Base-by-base conservation (phyloP, 495 filamentous ascomycete species). In the Pyrenopolyporus hunteri region DNA sequence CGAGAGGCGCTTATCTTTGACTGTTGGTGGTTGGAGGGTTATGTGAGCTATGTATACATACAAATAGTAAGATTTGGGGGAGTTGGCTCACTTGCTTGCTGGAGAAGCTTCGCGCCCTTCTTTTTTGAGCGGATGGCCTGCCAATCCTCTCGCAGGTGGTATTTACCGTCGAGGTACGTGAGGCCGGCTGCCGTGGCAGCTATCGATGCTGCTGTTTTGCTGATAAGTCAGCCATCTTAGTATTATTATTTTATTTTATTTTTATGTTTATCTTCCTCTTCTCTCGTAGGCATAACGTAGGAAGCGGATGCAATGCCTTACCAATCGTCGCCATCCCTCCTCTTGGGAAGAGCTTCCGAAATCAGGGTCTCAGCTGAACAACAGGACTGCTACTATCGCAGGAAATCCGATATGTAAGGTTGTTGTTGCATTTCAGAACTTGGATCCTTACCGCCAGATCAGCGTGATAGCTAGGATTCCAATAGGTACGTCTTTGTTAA, bases 111-210 rank as follows among this genome's bases (percentile, higher is more conserved):
- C 37, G 75, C 70, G n/a, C 72, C 66, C 28, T 64, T 66, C 9
- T 65, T 50, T 36, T 74, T 40, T 59, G 28, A 14, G 28, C 64
- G 22, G 65, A 75, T 40, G 84, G 33, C 57, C 1, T 63, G 47
- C 17, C 87, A 36, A 70, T 92, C 89, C 65, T 90, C 85, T 25
- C 65, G 55, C 43, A 92, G 53, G 66, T 87, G 81, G 49, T 82
- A 86, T 76, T 88, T 90, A 47, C 85, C 89, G 59, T 92, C 83
- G 40, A 90, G 74, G 67, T 93, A 93, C 7, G 84, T 78, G 29
- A 81, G 70, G 33, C 77, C 78, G 47, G 82, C 80, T 8, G 78
- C 71, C 7, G 78, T 73, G 11, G 77, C 73, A 47, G 76, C 76
- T 44, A 83, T 81, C 7, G 83, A 83, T 6, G 89, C 83, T 17